A percentile compares a stretch with the other conserved stretches of the same genome.
Evolutionary conservation across 73 alveolate species (phyloP).

Genomic region (Urostyla sp.): DNA sequence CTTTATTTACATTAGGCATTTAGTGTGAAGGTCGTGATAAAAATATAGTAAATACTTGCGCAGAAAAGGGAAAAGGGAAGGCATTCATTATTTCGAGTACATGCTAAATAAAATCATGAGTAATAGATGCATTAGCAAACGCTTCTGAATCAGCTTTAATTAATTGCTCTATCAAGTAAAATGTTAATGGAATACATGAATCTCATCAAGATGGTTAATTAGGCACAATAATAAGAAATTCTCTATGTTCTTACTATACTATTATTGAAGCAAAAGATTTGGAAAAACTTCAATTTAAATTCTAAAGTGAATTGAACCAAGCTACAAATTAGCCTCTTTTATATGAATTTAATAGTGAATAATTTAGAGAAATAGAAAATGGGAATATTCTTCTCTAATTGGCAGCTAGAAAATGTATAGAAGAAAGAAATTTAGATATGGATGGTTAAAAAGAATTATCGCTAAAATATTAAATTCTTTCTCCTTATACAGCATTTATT

Average conservation of each 20-base stretch:
- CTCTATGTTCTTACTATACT: not conserved
- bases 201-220: conserved; percentile 11
- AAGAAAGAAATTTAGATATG: not conserved
- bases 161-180: not conserved
- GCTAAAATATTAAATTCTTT: conserved; percentile 6
- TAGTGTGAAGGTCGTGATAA: conserved; percentile 75
- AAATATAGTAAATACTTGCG: conserved; percentile 65
- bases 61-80: conserved; percentile 81
- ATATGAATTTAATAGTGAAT: not conserved
- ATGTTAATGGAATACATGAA: not conserved
- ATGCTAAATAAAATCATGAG: conserved; percentile 59
- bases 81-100: conserved; percentile 67
- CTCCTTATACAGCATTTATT: conserved; percentile 21
- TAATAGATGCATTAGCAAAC: conserved; percentile 67
- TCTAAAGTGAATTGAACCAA: not conserved
- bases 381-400: conserved; percentile 12
- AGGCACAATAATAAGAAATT: conserved; percentile 43
- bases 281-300: not conserved
- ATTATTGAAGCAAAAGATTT: not conserved
- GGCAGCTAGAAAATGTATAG: conserved; percentile 8
- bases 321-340: not conserved
- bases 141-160: conserved; percentile 43
- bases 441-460: not conserved
- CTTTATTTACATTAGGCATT: conserved; percentile 84
- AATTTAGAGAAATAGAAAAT: not conserved